Evolutionary conservation across 192 early-diverging fungal species (phyloP), one percentile per base, ranked within the genome.

Genomic region (Coemansia sp.): DNA sequence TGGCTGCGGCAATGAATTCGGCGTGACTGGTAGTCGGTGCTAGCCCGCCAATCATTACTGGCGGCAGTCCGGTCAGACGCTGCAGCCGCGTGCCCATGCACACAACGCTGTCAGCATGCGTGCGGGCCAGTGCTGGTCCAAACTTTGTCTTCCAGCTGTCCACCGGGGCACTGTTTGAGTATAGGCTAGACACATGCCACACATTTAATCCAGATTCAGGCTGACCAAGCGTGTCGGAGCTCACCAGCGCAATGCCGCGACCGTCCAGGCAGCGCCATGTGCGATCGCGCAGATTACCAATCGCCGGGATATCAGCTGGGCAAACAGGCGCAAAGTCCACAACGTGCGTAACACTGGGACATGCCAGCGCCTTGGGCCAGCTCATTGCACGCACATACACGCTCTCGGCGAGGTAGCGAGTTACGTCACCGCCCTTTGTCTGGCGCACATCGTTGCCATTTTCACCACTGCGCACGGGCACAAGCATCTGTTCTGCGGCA

Each of bases 41-140:
- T 86, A 94, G 94, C 48, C 91, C 93, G 34, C 90, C 91, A 40
- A 95, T 89, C 85, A 95, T 88, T 22, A 98, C 65, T 34, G 94
- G 93, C 20, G 95, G 90, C 82, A 94, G 90, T 62, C 89, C 88
- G 20, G 92, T 75, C 37, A 91, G 82, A 49, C 91, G 89, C 20
- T 85, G 87, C 82, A 97, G 90, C 20, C 87, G 84, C 11, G 93
- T 94, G 73, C 91, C 90, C 20, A 97, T 72, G 58, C 93, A 90
- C 26, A 94, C 64, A n/a, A 82, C 69, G 59, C 85, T 86, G 65
- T 86, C 89, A 37, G 34, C 57, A 12, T 34, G 28, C 7, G 34
- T 44, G 19, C 85, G 85, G 40, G 90, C 83, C 51, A 94, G 78
- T 64, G 86, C 84, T 1, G 93, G 91, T 20, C 86, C 88, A 85